These are phyloP conservation scores for Vitis hybrid DNA, from an alignment of 177 flowering plant genomes.

Conservation along the genomic window DNA sequence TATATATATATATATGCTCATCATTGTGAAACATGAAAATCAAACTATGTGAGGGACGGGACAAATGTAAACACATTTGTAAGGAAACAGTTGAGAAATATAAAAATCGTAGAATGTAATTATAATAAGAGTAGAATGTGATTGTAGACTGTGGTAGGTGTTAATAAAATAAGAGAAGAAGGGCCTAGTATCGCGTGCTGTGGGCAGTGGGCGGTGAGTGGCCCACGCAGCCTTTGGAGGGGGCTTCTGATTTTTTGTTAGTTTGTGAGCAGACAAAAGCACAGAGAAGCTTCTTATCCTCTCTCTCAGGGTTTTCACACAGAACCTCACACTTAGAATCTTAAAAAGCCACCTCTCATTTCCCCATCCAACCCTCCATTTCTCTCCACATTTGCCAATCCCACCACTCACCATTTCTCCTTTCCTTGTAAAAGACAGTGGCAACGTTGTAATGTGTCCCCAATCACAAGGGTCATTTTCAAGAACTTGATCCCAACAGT, in stretches of 20 bases:
- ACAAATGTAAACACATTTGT: background rate
- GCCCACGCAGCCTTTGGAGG: constrained; percentile 40
- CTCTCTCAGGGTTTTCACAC: constrained; percentile 48
- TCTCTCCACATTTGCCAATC: background rate
- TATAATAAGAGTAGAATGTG: background rate
- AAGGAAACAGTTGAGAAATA: too few relatives aligned
- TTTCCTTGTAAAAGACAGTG: background rate
- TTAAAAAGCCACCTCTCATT: constrained; percentile 31
- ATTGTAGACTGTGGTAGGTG: background rate
- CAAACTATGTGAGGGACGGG: background rate
- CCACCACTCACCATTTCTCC: background rate
- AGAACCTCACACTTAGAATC: constrained; percentile 40
- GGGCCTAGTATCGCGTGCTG: constrained; percentile 32
- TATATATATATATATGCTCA: too few relatives aligned
- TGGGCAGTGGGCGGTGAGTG: constrained; percentile 32
- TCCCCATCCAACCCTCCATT: background rate
- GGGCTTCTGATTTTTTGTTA: constrained; percentile 41
- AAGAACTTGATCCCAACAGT: constrained; percentile 22
- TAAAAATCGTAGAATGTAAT: too few relatives aligned
- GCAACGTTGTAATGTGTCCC: too few relatives aligned
- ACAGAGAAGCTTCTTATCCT: constrained; percentile 57
- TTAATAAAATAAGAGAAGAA: background rate
- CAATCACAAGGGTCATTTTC: constrained; percentile 10
- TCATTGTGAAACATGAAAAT: too few relatives aligned
- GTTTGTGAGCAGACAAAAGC: constrained; percentile 65